These are phyloP conservation scores for Pseudozyma tsukubaensis DNA, from an alignment of 1,284 basidiomycete genomes.

Conservation along the genomic window DNA sequence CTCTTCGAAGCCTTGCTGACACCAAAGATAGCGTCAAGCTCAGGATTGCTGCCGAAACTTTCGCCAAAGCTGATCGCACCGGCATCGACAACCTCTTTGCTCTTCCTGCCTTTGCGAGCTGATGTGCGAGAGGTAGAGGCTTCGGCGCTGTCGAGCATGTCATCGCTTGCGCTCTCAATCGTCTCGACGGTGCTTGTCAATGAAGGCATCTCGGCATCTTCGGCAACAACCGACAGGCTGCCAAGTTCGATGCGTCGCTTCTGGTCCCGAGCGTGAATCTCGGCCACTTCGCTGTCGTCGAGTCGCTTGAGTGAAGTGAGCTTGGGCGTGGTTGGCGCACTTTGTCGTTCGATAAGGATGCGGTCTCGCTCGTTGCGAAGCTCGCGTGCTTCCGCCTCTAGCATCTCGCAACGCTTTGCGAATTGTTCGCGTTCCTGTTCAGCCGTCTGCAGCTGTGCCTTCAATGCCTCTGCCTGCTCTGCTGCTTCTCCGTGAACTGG, in stretches of 20 bases:
- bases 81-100: constrained; percentile 10
- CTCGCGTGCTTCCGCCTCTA: constrained; percentile 32
- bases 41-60: constrained; percentile 40
- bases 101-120: constrained; percentile 2
- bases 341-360: constrained; percentile 3
- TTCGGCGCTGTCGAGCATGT: constrained; percentile 4
- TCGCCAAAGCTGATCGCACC: constrained; percentile 26
- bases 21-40: constrained; percentile 47
- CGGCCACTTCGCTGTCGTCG: constrained; percentile 31
- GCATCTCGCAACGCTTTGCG: constrained; percentile 19
- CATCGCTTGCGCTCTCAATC: constrained; percentile 15
- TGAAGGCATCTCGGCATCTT: constrained; percentile 24
- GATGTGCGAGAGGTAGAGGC: constrained; percentile 12
- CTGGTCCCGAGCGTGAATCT: constrained; percentile 34
- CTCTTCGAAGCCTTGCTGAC: constrained; percentile 4
- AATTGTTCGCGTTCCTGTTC: constrained; percentile 18
- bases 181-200: constrained; percentile 15
- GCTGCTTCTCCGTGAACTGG: not conserved
- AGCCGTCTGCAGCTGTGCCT: constrained; percentile 11
- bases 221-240: constrained; percentile 29
- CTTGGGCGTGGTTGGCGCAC: not conserved
- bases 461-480: constrained; percentile 16
- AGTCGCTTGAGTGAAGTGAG: constrained; percentile 28
- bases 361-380: constrained; percentile 29
- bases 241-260: constrained; percentile 25